Evolutionary conservation across 306 rosid species (phyloP), one percentile per base, ranked within the genome.

Genomic region (Vachellia pachyceras): DNA sequence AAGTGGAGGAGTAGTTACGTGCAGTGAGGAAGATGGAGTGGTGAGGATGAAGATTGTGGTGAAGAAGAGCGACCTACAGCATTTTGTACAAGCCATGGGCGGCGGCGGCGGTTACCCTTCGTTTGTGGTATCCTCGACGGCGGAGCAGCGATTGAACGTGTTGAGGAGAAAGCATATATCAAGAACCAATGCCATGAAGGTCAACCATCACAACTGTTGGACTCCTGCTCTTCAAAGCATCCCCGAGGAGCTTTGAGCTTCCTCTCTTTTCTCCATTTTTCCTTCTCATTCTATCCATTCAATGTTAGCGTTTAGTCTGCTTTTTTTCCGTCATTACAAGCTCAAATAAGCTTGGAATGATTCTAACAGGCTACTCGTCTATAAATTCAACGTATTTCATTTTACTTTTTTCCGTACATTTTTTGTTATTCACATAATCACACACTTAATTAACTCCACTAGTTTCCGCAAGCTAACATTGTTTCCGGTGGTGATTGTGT

Each of bases 21-120:
- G 78, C 77, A 73, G 6, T 8, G 86, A 81, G 69, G 87, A 88
- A 74, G 77, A 66, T 11, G 92, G 92, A 36, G 88, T 77, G 7
- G 84, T 90, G 83, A 84, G 89, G 80, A 72, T 90, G 87, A 92
- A 87, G 90, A 84, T 92, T 49, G 23, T 82, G 18, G 86, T 92
- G 45, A 83, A 70, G 47, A 92, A 73, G 72, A 67, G 89, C 47
- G 90, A 90, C 15, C 47, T 90, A 20, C 79, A 86, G 84, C 83
- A 88, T 66, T 42, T 88, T 22, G 46, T 90, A n/a, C 79, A 87
- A 66, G 76, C 55, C 11, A 79, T 87, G 79, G 77, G 17, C 10
- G 78, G 49, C 5, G 33, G 35, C 9, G 33, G 35, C 3, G 8
- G 15, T 20, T 6, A 20, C 63, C 33, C 2, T 18, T 2, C 13